Evolutionary conservation across 2,329 filamentous ascomycete species (phyloP), one percentile per base, ranked within the genome.

Genomic region (Cladosporium halotolerans): DNA sequence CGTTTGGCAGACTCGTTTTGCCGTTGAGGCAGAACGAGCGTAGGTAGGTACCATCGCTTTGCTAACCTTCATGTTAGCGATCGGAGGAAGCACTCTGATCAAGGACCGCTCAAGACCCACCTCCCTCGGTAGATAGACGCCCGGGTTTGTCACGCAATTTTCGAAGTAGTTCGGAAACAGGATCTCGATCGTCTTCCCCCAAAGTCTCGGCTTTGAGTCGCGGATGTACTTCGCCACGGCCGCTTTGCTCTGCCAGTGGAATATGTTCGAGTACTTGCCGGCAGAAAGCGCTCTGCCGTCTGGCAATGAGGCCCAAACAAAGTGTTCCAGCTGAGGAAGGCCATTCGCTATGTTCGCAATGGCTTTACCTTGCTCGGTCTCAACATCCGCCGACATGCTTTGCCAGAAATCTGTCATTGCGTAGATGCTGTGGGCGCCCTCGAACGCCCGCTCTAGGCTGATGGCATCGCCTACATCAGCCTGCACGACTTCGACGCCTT

Each of bases 401-500:
- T 51, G 48, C 48, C 48, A 51, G 40, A 51, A 51, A 18, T 51
- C 40, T 23, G 79, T 81, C 11, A 80, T 72, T 32, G 68, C 73
- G 59, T 76, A 82, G 38, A 79, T 76, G n/a, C 74, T 74, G 41
- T 74, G 62, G 0, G 77, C 68, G 33, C 73, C 75, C 5, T 65
- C 58, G 46, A 82, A 60, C 8, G 76, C 78, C 38, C 66, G 61
- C 42, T 70, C 60, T 23, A 81, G 58, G 4, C 73, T 73, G 0
- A 64, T 63, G 54, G 71, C 68, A 60, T 79, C 72, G 56, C 77
- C 68, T 32, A 81, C 57, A 57, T 84, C 74, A 45, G 76, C 81
- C 64, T 74, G 59, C 42, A 79, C 72, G 31, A 83, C 67, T 46
- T 83, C 75, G 2, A 77, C 74, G 4, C 79, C 79, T 44, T 73